Percentiles rank a stretch among this genome's conserved stretches.
Evolutionary conservation across 768 basidiomycete species (phyloP).

Genomic region (Tricholoma bakamatsutake): DNA sequence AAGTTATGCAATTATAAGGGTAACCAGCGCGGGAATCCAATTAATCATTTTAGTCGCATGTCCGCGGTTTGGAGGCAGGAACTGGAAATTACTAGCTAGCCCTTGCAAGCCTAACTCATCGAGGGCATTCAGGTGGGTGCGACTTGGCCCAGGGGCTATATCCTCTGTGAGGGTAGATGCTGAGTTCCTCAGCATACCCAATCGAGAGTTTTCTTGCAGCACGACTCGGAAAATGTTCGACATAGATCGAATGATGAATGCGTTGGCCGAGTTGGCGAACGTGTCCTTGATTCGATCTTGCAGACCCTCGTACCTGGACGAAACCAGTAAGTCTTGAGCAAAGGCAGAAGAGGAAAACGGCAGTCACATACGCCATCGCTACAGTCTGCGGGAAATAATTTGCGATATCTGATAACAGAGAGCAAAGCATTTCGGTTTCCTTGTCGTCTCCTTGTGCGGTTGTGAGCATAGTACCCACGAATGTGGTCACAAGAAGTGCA

Average conservation of each 20-base stretch:
- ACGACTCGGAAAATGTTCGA: constrained; percentile 74
- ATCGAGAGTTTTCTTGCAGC: constrained; percentile 46
- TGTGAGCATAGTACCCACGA: constrained; percentile 67
- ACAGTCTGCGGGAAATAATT: constrained; percentile 65
- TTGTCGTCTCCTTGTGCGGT: constrained; percentile 75
- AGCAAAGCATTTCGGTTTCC: constrained; percentile 78
- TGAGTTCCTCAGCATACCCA: constrained; percentile 43
- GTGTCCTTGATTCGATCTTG: constrained; percentile 71
- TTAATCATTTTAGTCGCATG: constrained; percentile 61
- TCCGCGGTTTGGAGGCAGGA: constrained; percentile 50
- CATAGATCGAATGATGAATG: constrained; percentile 61
- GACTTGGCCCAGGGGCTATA: constrained; percentile 38
- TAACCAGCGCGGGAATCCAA: constrained; percentile 58
- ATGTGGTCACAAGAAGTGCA: constrained; percentile 70
- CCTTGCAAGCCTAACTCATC: constrained; percentile 74
- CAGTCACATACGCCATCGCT: constrained; percentile 57
- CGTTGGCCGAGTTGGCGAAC: constrained; percentile 66
- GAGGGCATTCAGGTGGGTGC: constrained; percentile 51
- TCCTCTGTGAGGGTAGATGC: constrained; percentile 66
- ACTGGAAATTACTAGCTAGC: constrained; percentile 65
- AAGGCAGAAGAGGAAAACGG: constrained; percentile 6
- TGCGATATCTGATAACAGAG: constrained; percentile 67
- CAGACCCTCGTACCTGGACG: constrained; percentile 62
- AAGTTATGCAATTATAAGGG: constrained; percentile 27
- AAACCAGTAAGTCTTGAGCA: constrained; percentile 1